Evolutionary conservation across 805 yeast genomes (phyloP).

Genomic region (Ogataea siamensis): DNA sequence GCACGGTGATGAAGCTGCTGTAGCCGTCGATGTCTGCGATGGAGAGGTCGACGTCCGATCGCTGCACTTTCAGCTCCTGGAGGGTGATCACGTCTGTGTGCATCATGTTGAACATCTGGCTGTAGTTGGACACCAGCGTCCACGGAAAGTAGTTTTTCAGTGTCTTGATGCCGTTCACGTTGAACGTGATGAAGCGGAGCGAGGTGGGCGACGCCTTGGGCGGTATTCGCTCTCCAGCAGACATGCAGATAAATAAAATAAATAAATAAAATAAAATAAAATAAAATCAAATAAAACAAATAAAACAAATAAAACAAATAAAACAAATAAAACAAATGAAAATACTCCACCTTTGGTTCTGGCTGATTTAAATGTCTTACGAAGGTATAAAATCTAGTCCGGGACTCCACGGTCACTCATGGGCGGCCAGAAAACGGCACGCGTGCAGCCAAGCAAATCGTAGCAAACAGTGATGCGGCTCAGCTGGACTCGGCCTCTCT

Average conservation of each 20-base stretch:
- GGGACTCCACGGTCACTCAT: too few relatives aligned
- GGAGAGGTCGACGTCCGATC: conserved; percentile 39
- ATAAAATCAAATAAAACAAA: neutral
- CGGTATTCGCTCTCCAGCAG: conserved; percentile 10
- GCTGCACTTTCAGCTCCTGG: conserved; percentile 78
- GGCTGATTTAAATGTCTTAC: too few relatives aligned
- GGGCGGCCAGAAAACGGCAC: neutral
- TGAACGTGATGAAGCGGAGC: conserved; percentile 51
- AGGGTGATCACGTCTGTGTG: conserved; percentile 77
- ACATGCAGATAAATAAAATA: neutral
- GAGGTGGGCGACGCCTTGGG: conserved; percentile 13
- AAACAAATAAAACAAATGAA: too few relatives aligned
- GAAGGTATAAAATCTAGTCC: too few relatives aligned
- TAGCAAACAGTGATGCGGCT: conserved; percentile 13
- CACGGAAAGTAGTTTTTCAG: conserved; percentile 83
- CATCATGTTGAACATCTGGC: conserved; percentile 50
- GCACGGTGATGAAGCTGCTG: conserved; percentile 66
- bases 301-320: neutral
- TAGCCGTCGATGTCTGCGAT: conserved; percentile 50
- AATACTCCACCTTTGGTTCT: too few relatives aligned
- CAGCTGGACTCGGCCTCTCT: conserved; percentile 33
- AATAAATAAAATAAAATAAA: neutral
- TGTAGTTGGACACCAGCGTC: conserved; percentile 47
- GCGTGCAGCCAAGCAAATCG: neutral
- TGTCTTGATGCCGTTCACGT: conserved; percentile 82